Conservation (phyloP, 352 stramenopile genomes). For the Pilasporangium apinafurcum region DNA sequence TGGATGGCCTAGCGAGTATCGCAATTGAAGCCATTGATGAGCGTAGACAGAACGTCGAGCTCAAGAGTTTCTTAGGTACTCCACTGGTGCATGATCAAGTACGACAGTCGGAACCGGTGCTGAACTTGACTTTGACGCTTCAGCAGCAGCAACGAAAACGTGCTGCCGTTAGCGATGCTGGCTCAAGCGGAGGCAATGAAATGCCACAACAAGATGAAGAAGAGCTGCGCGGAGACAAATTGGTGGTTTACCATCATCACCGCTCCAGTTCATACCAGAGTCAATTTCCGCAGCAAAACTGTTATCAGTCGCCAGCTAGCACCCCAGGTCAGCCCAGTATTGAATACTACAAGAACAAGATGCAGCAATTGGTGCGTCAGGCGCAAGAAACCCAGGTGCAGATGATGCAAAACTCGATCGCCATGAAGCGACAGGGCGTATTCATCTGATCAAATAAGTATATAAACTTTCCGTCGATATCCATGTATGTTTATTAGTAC, state of each 20-base stretch:
- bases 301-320: no score
- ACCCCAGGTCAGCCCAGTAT: constrained; percentile 8
- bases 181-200: constrained; percentile 10
- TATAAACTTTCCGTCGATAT: no score
- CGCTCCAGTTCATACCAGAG: constrained; percentile 1
- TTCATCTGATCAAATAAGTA: constrained; percentile 21
- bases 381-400: constrained; percentile 67
- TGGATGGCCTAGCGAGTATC: constrained; percentile 28
- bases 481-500: no score
- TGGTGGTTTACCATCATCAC: not conserved
- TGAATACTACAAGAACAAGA: constrained; percentile 58
- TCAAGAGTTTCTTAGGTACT: constrained; percentile 44
- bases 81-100: constrained; percentile 29
- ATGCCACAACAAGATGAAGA: not conserved
- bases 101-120: constrained; percentile 35
- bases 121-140: constrained; percentile 21
- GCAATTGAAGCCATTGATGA: constrained; percentile 32
- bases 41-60: constrained; percentile 33
- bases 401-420: constrained; percentile 47
- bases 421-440: constrained; percentile 41
- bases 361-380: constrained; percentile 61
- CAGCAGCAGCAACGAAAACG: constrained; percentile 13
- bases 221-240: constrained; percentile 1
- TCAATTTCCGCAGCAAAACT: no score
- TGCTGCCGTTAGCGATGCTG: constrained; percentile 6